phyloP scores from a whole-genome alignment of 306 rosid species.

The Pueraria montana region DNA sequence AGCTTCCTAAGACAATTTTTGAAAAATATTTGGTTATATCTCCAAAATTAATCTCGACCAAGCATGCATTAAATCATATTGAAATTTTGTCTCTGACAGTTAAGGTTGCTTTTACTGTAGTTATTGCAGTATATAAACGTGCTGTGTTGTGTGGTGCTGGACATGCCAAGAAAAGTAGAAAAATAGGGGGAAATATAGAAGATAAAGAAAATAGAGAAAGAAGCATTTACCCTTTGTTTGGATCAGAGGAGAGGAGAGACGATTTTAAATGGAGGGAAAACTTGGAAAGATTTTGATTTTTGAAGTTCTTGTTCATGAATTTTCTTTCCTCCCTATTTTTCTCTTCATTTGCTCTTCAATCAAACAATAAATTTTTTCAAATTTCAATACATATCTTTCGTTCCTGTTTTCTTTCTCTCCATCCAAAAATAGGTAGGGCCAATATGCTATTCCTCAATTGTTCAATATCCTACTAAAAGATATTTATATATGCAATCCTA shows the following conservation, averaged over 20 bases:
- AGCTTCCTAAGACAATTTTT: not conserved
- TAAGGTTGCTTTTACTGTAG: conserved; percentile 4
- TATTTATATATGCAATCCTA: conserved; percentile 16
- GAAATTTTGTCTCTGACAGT: not conserved
- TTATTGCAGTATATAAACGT: not conserved
- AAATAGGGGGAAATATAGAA: not conserved
- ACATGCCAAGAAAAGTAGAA: conserved; percentile 25
- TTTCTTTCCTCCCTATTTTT: not conserved
- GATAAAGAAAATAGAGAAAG: not conserved
- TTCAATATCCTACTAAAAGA: conserved; percentile 9
- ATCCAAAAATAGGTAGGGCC: not conserved
- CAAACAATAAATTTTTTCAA: not conserved
- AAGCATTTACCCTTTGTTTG: not conserved
- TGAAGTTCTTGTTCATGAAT: not conserved
- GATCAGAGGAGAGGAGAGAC: not conserved
- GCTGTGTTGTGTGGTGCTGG: conserved; percentile 5
- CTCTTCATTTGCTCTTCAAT: not conserved
- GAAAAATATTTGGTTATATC: not conserved
- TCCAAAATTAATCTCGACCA: not conserved
- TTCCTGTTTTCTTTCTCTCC: not conserved
- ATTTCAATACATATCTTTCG: not conserved
- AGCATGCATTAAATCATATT: not conserved
- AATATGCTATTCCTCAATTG: conserved; percentile 3
- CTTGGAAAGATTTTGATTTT: not conserved
- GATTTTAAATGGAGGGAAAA: not conserved